Conservation (phyloP, 352 stramenopile genomes). For the Phytophthora pini region DNA sequence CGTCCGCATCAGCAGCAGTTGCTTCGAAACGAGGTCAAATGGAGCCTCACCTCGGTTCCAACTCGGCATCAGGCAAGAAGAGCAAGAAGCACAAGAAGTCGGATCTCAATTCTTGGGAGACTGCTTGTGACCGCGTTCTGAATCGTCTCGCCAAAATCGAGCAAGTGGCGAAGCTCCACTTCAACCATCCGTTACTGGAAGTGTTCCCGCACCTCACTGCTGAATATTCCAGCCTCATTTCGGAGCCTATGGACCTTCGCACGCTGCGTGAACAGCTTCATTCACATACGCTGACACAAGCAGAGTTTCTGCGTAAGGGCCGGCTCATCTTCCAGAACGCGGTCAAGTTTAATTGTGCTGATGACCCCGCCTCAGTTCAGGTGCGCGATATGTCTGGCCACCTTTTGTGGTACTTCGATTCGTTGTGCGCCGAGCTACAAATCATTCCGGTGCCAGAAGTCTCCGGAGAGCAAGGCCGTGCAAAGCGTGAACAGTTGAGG, state of each 20-base stretch:
- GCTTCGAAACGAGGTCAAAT: constrained; percentile 47
- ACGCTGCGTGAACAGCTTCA: constrained; percentile 76
- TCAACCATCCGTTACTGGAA: constrained; percentile 76
- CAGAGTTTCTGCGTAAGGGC: constrained; percentile 78
- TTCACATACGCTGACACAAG: constrained; percentile 48
- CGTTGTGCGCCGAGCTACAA: constrained; percentile 75
- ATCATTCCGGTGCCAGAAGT: constrained; percentile 33
- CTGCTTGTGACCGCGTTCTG: constrained; percentile 67
- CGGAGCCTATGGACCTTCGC: constrained; percentile 82
- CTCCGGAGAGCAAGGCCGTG: constrained; percentile 30
- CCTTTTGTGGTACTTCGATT: constrained; percentile 87
- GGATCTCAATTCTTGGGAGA: constrained; percentile 79
- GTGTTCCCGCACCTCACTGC: constrained; percentile 74
- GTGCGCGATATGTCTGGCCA: constrained; percentile 86
- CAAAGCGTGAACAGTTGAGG: constrained; percentile 54
- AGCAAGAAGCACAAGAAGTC: constrained; percentile 83
- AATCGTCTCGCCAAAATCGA: constrained; percentile 83
- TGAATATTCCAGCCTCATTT: constrained; percentile 73
- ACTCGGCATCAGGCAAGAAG: constrained; percentile 50
- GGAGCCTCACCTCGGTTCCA: constrained; percentile 31
- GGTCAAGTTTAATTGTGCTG: constrained; percentile 82
- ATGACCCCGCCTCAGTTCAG: constrained; percentile 70
- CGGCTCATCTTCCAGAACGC: constrained; percentile 84
- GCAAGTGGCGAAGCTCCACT: constrained; percentile 81
- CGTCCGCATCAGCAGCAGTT: constrained; percentile 18